Evolutionary conservation across 2,329 filamentous ascomycete species (phyloP).

Genomic region (Aspergillus fumigatus): DNA sequence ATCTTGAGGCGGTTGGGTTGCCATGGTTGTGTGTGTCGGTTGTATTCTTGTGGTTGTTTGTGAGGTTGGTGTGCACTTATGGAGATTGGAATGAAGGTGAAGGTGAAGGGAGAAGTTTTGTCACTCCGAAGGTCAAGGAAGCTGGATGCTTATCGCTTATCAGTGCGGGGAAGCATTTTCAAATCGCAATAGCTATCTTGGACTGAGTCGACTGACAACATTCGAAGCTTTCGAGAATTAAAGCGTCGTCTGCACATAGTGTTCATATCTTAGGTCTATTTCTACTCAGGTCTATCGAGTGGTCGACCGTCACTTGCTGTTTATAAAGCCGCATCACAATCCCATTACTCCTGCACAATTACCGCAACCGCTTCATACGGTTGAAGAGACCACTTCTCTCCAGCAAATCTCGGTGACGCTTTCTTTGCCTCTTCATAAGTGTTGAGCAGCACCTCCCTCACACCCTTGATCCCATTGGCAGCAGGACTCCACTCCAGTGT

Average conservation of each 20-base stretch:
- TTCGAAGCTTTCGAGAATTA: neutral
- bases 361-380: conserved; percentile 32
- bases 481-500: conserved; percentile 29
- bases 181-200: neutral
- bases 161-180: neutral
- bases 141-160: neutral
- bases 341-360: conserved; percentile 14
- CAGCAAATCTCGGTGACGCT: conserved; percentile 19
- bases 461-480: conserved; percentile 21
- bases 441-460: conserved; percentile 29
- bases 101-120: neutral
- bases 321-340: neutral
- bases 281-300: neutral
- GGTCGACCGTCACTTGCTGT: neutral
- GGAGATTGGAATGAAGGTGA: neutral
- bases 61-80: neutral
- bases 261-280: neutral
- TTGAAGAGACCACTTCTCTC: conserved; percentile 26
- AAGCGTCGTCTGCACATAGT: neutral
- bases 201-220: neutral
- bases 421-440: conserved; percentile 23
- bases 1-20: neutral
- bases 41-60: neutral
- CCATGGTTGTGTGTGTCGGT: neutral
- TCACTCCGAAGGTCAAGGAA: neutral